Percentiles rank a stretch among this genome's conserved stretches.
Evolutionary conservation across 2,329 filamentous ascomycete genomes (phyloP).

Genomic region (Diplodia mutila): DNA sequence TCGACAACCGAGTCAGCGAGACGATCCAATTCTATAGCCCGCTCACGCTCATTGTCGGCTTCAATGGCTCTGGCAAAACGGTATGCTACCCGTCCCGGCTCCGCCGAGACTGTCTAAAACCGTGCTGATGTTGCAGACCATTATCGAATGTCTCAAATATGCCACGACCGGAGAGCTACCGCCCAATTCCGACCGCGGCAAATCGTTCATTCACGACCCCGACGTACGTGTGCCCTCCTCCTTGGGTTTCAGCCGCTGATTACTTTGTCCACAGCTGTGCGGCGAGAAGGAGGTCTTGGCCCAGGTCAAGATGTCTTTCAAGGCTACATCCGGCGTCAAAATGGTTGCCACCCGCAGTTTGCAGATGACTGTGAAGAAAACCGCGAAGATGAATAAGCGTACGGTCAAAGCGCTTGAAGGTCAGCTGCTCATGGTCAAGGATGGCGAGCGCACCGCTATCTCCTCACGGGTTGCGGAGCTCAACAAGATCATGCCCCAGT

Average conservation of each 20-base stretch:
- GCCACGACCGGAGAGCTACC: conserved; percentile 92
- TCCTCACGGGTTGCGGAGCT: conserved; percentile 82
- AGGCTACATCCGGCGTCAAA: conserved; percentile 73
- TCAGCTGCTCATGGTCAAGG: conserved; percentile 72
- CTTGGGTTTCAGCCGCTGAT: conserved; percentile 17
- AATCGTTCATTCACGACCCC: conserved; percentile 97
- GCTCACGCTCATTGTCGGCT: conserved; percentile 92
- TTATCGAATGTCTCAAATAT: conserved; percentile 98
- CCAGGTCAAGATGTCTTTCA: conserved; percentile 89
- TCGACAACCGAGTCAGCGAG: conserved; percentile 74
- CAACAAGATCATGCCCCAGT: conserved; percentile 80
- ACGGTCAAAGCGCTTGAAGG: conserved; percentile 85
- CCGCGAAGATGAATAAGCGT: conserved; percentile 50
- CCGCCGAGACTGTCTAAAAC: not conserved
- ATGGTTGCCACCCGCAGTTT: conserved; percentile 84
- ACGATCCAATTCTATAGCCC: conserved; percentile 87
- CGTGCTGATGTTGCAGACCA: conserved; percentile 62
- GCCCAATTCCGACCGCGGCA: conserved; percentile 82
- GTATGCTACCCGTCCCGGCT: conserved; percentile 40
- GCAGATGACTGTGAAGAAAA: conserved; percentile 85
- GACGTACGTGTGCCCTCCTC: conserved; percentile 58
- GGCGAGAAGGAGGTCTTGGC: conserved; percentile 88
- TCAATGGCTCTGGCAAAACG: conserved; percentile 97
- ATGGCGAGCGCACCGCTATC: conserved; percentile 77
- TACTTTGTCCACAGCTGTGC: conserved; percentile 60